Evolutionary conservation across 2,329 filamentous ascomycete genomes (phyloP), one percentile per base, ranked within the genome.

Genomic region (Capronia coronata): DNA sequence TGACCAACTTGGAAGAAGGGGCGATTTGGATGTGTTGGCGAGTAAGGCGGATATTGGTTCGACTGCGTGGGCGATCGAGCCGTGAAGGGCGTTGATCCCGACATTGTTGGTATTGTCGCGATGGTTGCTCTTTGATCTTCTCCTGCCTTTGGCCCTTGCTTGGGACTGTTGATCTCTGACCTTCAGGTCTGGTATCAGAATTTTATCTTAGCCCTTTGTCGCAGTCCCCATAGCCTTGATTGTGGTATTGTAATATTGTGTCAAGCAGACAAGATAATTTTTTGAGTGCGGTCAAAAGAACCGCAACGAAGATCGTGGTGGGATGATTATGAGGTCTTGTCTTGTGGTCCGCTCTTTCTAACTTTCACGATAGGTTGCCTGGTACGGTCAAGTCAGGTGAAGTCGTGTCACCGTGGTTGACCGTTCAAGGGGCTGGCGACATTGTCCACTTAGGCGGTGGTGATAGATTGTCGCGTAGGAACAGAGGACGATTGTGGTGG

Each of bases 31-130:
- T 37, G 34, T 37, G 62, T 66, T 38, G 69, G 66, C 42, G 70
- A 69, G 37, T 69, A 71, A 57, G 71, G 71, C 49, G 63, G 62
- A 52, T 67, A 62, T 59, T 65, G 69, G 47, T 64, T 62, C 59
- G 70, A 68, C 59, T 71, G 68, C 50, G 69, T 67, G 49, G 70
- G 69, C 58, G 70, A 73, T 59, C 69, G 69, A 51, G 67, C 63
- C 59, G 68, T 67, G 58, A 68, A 71, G 51, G 70, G 69, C 56
- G 69, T 52, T 41, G 56, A 55, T 32, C 54, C 56, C 47, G 56
- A 59, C 56, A 59, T 59, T 37, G 32, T 29, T 40, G 48, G 25
- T 41, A 22, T 27, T 40, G 22, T 38, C 41, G 37, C 30, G 39
- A 38, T 19, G 38, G 14, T 34, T 38, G 38, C 32, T 29, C 25